Conservation (phyloP, 2,329 filamentous ascomycete genomes). For the Trichophyton simii region DNA sequence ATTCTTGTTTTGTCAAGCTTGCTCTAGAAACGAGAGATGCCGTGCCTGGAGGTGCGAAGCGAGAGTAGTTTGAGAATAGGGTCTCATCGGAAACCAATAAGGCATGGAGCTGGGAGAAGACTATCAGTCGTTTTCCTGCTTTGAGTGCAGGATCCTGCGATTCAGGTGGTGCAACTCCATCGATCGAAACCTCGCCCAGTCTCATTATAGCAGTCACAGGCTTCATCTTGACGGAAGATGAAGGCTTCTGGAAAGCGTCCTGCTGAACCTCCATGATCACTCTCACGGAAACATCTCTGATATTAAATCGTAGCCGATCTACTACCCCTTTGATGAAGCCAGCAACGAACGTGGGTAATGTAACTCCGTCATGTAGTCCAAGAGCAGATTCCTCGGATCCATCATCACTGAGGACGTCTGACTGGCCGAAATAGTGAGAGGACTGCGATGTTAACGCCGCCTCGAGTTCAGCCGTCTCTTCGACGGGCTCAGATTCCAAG, state of each 20-base stretch:
- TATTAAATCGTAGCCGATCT: constrained; percentile 43
- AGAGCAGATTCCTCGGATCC: constrained; percentile 38
- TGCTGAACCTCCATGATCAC: constrained; percentile 38
- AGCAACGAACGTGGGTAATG: constrained; percentile 47
- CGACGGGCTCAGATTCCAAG: constrained; percentile 43
- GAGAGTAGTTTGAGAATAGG: constrained; percentile 36
- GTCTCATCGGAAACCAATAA: constrained; percentile 37
- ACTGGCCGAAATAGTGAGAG: constrained; percentile 40
- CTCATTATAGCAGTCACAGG: constrained; percentile 25
- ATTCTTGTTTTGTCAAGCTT: constrained; percentile 13
- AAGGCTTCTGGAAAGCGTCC: constrained; percentile 25
- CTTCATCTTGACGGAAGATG: constrained; percentile 27
- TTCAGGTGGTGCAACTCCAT: constrained; percentile 19
- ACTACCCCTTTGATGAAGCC: constrained; percentile 47
- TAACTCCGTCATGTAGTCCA: constrained; percentile 42
- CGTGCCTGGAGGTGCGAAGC: constrained; percentile 20
- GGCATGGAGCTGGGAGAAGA: constrained; percentile 33
- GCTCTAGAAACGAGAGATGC: constrained; percentile 17
- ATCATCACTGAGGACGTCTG: constrained; percentile 35
- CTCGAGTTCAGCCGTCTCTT: constrained; percentile 46
- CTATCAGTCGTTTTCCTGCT: constrained; percentile 33
- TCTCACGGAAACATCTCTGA: constrained; percentile 41
- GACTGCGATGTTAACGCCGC: constrained; percentile 43
- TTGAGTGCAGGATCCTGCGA: constrained; percentile 19
- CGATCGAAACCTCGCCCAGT: constrained; percentile 25